Percentiles rank a stretch among this genome's conserved stretches.
Evolutionary conservation across 176 grass and related monocot species (phyloP).

Genomic region (Cocos nucifera): DNA sequence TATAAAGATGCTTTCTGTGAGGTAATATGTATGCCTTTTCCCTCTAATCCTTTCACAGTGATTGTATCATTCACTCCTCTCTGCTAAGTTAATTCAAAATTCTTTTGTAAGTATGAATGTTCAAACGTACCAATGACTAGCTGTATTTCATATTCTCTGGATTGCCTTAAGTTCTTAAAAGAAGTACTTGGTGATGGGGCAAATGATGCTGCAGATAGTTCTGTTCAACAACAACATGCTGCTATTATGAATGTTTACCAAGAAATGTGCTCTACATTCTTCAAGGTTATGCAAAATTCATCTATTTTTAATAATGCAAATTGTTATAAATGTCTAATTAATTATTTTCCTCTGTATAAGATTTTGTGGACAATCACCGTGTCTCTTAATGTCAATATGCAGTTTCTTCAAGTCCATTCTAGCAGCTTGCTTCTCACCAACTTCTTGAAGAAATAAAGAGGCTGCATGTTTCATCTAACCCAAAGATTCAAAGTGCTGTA

Average conservation of each 20-base stretch:
- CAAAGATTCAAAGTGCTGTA: slow-evolving; percentile 35
- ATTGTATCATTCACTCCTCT: slow-evolving; percentile 8
- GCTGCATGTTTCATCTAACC: slow-evolving; percentile 35
- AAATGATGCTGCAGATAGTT: slow-evolving; percentile 30
- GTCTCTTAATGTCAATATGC: slow-evolving; percentile 6
- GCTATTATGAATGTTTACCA: slow-evolving; percentile 35
- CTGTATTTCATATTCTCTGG: slow-evolving; percentile 25
- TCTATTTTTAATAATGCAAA: no score
- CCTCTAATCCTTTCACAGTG: neutral
- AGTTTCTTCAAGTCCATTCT: slow-evolving; percentile 67
- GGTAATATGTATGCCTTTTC: slow-evolving; percentile 38
- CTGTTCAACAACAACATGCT: slow-evolving; percentile 30
- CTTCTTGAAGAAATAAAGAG: slow-evolving; percentile 70
- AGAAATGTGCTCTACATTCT: slow-evolving; percentile 58
- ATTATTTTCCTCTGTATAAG: no score
- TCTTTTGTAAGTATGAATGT: no score
- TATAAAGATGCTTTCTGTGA: slow-evolving; percentile 59
- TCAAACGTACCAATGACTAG: neutral
- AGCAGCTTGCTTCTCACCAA: slow-evolving; percentile 50
- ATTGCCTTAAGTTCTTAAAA: slow-evolving; percentile 77
- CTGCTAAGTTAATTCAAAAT: slow-evolving; percentile 3
- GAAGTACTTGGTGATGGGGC: slow-evolving; percentile 36
- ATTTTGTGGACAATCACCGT: no score
- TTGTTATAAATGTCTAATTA: no score
- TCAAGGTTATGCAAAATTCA: slow-evolving; percentile 41